phyloP scores from a whole-genome alignment of 345 rosid species.

The Murraya paniculata region DNA sequence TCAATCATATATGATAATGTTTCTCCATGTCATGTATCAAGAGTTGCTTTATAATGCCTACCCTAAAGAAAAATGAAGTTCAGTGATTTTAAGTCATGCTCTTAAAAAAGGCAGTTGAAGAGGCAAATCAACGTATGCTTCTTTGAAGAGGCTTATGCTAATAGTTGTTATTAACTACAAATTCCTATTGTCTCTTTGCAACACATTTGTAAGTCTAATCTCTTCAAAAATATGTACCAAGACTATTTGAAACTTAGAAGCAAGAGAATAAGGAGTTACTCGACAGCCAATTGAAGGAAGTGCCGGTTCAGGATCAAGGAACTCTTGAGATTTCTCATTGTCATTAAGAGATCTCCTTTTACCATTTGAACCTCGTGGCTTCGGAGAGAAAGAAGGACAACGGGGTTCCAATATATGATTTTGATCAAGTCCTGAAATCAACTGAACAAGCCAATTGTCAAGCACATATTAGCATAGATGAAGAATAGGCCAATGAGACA shows the following conservation, averaged over 20 bases:
- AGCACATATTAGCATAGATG: background rate
- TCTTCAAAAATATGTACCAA: background rate
- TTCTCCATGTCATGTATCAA: too few relatives aligned
- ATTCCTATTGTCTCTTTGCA: background rate
- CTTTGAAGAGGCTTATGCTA: background rate
- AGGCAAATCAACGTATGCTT: background rate
- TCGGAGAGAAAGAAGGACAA: slow-evolving; percentile 31
- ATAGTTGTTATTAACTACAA: background rate
- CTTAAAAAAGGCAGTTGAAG: too few relatives aligned
- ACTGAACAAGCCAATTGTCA: slow-evolving; percentile 23
- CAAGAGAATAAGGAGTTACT: background rate
- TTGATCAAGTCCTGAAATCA: slow-evolving; percentile 21
- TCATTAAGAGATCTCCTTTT: slow-evolving; percentile 30
- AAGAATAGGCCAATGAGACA: too few relatives aligned
- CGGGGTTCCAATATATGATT: slow-evolving; percentile 35
- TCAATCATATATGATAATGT: too few relatives aligned
- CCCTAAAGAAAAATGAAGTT: too few relatives aligned
- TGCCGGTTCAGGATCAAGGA: slow-evolving; percentile 15
- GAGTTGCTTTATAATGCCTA: too few relatives aligned
- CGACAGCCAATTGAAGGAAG: slow-evolving; percentile 32
- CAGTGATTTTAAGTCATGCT: too few relatives aligned
- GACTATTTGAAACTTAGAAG: background rate
- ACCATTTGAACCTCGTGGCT: slow-evolving; percentile 19
- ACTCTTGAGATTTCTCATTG: slow-evolving; percentile 1
- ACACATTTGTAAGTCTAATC: background rate